Evolutionary conservation across 768 basidiomycete species (phyloP).

Genomic region (Boletellus emodensis): DNA sequence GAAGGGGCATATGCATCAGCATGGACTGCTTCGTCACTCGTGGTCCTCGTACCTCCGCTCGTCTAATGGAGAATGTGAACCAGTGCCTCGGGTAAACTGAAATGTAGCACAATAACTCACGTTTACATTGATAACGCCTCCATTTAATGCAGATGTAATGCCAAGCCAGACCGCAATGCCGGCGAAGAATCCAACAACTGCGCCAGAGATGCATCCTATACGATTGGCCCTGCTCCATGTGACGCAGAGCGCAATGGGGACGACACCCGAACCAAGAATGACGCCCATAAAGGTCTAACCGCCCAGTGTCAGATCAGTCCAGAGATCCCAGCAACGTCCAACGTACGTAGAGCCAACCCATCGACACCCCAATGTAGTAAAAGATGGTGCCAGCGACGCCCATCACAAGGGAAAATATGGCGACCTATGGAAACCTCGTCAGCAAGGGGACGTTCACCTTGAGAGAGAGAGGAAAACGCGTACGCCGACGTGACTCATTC

Average conservation of each 20-base stretch:
- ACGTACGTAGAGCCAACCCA: conserved; percentile 91
- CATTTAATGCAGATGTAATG: conserved; percentile 68
- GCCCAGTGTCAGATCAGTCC: not conserved
- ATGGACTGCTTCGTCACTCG: not conserved
- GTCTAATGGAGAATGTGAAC: conserved; percentile 31
- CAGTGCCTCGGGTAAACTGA: not conserved
- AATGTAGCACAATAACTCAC: conserved; percentile 34
- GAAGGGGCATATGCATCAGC: not conserved
- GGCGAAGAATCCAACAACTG: conserved; percentile 61
- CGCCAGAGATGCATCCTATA: conserved; percentile 74
- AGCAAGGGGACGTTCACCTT: not conserved
- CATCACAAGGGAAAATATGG: conserved; percentile 69
- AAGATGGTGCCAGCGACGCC: conserved; percentile 82
- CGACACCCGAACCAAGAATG: conserved; percentile 79
- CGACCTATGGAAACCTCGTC: conserved; percentile 42
- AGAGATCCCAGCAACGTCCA: not conserved
- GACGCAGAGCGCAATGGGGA: conserved; percentile 81
- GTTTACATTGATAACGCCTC: conserved; percentile 64
- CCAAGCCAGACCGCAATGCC: conserved; percentile 85
- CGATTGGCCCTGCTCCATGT: conserved; percentile 87
- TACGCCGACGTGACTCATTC: conserved; percentile 65
- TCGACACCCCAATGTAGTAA: conserved; percentile 85
- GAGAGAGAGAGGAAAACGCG: conserved; percentile 8
- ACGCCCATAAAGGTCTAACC: conserved; percentile 82
- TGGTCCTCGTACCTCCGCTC: conserved; percentile 44